Percentiles rank a stretch among this genome's conserved stretches.
Conservation (phyloP, 176 grass and related monocot genomes). For the Canna indica region DNA sequence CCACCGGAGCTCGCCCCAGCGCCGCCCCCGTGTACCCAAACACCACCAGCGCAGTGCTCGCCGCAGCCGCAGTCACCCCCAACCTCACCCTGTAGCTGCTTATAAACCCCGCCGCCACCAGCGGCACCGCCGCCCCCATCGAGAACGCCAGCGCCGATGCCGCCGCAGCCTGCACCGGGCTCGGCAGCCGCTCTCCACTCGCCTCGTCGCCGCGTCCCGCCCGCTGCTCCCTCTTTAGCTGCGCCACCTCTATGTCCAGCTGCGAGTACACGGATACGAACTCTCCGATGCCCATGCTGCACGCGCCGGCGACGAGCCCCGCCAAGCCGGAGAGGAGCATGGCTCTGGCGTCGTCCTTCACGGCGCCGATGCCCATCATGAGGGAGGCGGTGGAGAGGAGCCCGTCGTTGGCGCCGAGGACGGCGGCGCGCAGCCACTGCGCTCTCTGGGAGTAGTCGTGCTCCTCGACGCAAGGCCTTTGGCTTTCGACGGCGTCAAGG, state of each 20-base stretch:
- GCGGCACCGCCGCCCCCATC: constrained; percentile 30
- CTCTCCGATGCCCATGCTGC: constrained; percentile 44
- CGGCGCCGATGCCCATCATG: constrained; percentile 55
- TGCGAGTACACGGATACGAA: constrained; percentile 44
- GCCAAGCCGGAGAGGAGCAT: constrained; percentile 44
- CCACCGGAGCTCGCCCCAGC: constrained; percentile 22
- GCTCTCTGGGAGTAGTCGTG: constrained; percentile 10
- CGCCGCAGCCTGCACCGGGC: constrained; percentile 40
- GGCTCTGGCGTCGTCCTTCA: constrained; percentile 28
- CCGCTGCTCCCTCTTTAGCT: constrained; percentile 23
- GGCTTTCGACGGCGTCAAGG: constrained; percentile 15
- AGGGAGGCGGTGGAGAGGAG: constrained; percentile 48
- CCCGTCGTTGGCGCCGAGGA: constrained; percentile 67
- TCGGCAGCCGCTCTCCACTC: constrained; percentile 12
- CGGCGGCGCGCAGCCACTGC: constrained; percentile 61
- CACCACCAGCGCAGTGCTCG: constrained; percentile 24
- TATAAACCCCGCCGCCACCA: constrained; percentile 48
- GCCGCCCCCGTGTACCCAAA: constrained; percentile 35
- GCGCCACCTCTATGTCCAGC: constrained; percentile 44
- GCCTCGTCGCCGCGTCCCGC: not conserved
- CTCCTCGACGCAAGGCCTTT: not conserved
- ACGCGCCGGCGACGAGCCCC: constrained; percentile 38
- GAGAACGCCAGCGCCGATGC: constrained; percentile 59
- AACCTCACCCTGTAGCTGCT: constrained; percentile 31
- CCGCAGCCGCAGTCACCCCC: constrained; percentile 27